These are phyloP conservation scores for Quercus aquifolioides DNA, from an alignment of 306 rosid species.

Conservation along the genomic window DNA sequence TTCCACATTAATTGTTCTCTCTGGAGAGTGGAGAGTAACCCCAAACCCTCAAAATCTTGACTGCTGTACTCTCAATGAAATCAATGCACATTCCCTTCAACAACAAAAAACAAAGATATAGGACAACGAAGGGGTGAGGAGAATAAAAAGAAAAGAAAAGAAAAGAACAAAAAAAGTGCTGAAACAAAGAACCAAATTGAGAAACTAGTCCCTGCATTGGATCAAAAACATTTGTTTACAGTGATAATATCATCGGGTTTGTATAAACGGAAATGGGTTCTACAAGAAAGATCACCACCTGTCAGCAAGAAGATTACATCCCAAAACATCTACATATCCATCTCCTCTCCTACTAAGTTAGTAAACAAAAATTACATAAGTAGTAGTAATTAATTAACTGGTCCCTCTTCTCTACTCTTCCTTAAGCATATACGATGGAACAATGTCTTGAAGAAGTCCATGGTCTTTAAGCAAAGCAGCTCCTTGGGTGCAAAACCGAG, in stretches of 20 bases:
- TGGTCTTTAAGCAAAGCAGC: slow-evolving; percentile 39
- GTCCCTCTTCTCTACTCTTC: slow-evolving; percentile 29
- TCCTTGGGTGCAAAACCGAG: slow-evolving; percentile 39
- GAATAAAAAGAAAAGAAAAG: slow-evolving; percentile 14
- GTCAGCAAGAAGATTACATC: slow-evolving; percentile 40
- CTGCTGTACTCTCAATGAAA: slow-evolving; percentile 38
- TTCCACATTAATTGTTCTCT: slow-evolving; percentile 22
- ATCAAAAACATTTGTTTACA: slow-evolving; percentile 25
- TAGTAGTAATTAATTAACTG: background rate
- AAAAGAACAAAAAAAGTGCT: background rate
- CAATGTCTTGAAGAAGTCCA: slow-evolving; percentile 79
- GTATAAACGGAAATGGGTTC: slow-evolving; percentile 37
- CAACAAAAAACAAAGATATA: slow-evolving; percentile 51
- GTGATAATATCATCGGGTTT: slow-evolving; percentile 23
- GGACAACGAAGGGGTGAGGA: slow-evolving; percentile 55
- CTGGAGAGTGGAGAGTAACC: slow-evolving; percentile 11
- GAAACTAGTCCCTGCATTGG: slow-evolving; percentile 25
- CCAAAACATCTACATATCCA: slow-evolving; percentile 21
- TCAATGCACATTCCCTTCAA: slow-evolving; percentile 70
- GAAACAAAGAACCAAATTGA: background rate
- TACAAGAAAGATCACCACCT: slow-evolving; percentile 35
- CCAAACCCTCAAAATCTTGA: slow-evolving; percentile 36
- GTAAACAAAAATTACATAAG: slow-evolving; percentile 27
- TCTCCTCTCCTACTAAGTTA: slow-evolving; percentile 32
- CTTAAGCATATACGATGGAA: slow-evolving; percentile 60